phyloP scores from a whole-genome alignment of 2,329 filamentous ascomycete species.

The Clarireedia paspali region DNA sequence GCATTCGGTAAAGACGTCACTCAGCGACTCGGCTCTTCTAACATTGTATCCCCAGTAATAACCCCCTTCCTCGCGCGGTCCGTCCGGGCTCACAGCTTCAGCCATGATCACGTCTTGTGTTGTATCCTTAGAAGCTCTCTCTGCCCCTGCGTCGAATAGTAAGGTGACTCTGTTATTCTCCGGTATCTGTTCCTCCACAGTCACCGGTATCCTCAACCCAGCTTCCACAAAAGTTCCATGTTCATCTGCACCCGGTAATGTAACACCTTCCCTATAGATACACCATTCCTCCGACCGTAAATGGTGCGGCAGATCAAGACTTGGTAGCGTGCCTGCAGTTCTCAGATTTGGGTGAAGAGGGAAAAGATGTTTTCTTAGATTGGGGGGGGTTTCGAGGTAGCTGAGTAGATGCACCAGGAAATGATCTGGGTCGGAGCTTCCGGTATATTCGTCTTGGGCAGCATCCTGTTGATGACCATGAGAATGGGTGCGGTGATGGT shows the following conservation, averaged over 20 bases:
- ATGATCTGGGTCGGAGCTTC: conserved; percentile 66
- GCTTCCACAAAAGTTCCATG: conserved; percentile 48
- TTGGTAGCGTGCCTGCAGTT: conserved; percentile 65
- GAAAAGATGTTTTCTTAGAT: conserved; percentile 70
- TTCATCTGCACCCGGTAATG: conserved; percentile 39
- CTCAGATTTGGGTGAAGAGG: conserved; percentile 71
- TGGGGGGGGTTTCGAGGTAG: conserved; percentile 78
- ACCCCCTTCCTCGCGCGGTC: conserved; percentile 65
- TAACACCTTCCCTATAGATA: conserved; percentile 71
- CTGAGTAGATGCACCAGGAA: conserved; percentile 73
- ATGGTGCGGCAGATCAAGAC: conserved; percentile 80
- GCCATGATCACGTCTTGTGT: conserved; percentile 31
- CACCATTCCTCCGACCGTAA: conserved; percentile 70
- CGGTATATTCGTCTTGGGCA: conserved; percentile 46
- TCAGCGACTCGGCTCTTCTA: conserved; percentile 57
- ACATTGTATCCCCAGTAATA: conserved; percentile 84
- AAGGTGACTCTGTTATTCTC: conserved; percentile 68
- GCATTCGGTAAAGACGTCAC: conserved; percentile 69
- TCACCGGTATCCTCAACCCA: conserved; percentile 46
- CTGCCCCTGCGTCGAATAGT: conserved; percentile 44
- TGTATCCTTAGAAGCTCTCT: conserved; percentile 30
- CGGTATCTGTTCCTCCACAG: conserved; percentile 44
- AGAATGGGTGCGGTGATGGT: conserved; percentile 17
- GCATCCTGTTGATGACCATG: conserved; percentile 35
- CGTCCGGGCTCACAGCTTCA: conserved; percentile 57